phyloP scores from a whole-genome alignment of 2,329 filamentous ascomycete genomes.

The Alternaria ethzedia region DNA sequence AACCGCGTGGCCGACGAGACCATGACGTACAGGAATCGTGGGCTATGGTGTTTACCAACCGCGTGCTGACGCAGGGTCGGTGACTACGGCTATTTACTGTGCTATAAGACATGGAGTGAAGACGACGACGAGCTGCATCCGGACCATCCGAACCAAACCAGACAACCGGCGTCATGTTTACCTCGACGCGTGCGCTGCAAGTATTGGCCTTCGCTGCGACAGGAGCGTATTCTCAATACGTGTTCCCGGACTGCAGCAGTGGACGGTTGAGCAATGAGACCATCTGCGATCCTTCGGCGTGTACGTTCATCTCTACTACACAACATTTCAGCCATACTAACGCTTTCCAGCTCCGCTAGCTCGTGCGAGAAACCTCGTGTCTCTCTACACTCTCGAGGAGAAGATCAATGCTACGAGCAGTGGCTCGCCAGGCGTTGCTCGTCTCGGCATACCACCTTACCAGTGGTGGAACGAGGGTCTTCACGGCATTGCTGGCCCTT shows the following conservation, averaged over 20 bases:
- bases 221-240: slow-evolving; percentile 20
- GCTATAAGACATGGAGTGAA: slow-evolving; percentile 15
- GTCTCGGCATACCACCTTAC: slow-evolving; percentile 66
- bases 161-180: slow-evolving; percentile 15
- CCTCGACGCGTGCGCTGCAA: slow-evolving; percentile 10
- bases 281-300: slow-evolving; percentile 58
- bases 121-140: not conserved
- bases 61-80: not conserved
- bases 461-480: slow-evolving; percentile 49
- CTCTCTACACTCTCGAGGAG: slow-evolving; percentile 37
- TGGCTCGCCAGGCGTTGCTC: slow-evolving; percentile 49
- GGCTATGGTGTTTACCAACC: slow-evolving; percentile 5
- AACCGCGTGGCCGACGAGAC: slow-evolving; percentile 4
- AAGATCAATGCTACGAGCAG: slow-evolving; percentile 62
- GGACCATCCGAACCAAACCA: not conserved
- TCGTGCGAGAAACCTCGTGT: slow-evolving; percentile 32
- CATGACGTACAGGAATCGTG: slow-evolving; percentile 21
- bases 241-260: slow-evolving; percentile 60
- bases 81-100: slow-evolving; percentile 25
- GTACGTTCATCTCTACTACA: slow-evolving; percentile 11
- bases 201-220: slow-evolving; percentile 15
- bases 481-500: slow-evolving; percentile 58
- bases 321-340: not conserved
- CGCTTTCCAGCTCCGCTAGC: slow-evolving; percentile 27
- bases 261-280: slow-evolving; percentile 58